Percentiles rank a stretch among this genome's conserved stretches.
Evolutionary conservation across 495 filamentous ascomycete genomes (phyloP).

Genomic region (Penicillium verhagenii): DNA sequence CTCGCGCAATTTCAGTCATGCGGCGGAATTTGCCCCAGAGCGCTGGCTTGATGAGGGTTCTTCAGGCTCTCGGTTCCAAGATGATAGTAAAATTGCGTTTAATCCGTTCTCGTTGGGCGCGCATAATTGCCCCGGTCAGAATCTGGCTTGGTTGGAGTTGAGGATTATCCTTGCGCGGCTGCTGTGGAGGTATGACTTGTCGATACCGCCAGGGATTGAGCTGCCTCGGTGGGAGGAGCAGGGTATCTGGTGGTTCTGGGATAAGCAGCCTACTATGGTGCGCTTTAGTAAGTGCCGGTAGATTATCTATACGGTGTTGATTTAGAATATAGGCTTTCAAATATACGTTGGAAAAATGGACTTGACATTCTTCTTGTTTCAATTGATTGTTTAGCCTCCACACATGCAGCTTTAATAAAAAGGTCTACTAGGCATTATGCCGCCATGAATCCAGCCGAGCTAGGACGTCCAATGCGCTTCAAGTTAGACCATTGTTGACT

Average conservation of each 20-base stretch:
- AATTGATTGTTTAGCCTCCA: too few relatives aligned
- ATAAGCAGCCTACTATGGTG: background rate
- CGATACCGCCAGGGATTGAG: background rate
- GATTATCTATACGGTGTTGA: too few relatives aligned
- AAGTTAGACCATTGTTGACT: too few relatives aligned
- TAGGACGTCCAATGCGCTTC: too few relatives aligned
- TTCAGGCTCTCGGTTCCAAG: background rate
- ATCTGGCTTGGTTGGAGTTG: conserved; percentile 13
- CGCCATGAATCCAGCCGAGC: too few relatives aligned
- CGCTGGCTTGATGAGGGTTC: background rate
- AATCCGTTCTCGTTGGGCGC: background rate
- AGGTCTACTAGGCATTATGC: too few relatives aligned
- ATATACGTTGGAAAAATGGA: too few relatives aligned
- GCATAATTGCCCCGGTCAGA: background rate
- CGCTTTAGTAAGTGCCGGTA: background rate
- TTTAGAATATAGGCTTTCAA: too few relatives aligned
- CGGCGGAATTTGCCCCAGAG: background rate
- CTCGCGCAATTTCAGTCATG: background rate
- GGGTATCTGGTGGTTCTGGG: background rate
- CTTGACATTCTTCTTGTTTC: too few relatives aligned
- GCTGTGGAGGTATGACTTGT: conserved; percentile 8
- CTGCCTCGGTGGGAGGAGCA: background rate
- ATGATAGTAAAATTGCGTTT: background rate
- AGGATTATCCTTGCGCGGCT: conserved; percentile 15
- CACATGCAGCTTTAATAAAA: too few relatives aligned